Percentiles rank a stretch among this genome's conserved stretches.
Evolutionary conservation across 2,329 filamentous ascomycete species (phyloP).

Genomic region (Colletotrichum truncatum): DNA sequence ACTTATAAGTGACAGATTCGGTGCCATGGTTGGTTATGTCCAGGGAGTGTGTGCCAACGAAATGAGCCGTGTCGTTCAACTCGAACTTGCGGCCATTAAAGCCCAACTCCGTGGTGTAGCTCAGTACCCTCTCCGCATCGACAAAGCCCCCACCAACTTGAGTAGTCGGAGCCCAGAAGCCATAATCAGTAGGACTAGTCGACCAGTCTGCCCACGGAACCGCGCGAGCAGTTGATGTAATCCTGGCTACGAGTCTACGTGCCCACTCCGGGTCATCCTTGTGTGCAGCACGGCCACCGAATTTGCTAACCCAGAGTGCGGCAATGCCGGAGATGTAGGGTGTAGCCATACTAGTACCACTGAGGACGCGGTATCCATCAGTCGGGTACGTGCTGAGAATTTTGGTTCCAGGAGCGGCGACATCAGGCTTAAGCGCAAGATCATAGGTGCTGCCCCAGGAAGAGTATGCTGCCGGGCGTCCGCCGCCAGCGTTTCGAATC

Average conservation of each 20-base stretch:
- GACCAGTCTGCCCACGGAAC: constrained; percentile 8
- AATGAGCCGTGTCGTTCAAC: constrained; percentile 57
- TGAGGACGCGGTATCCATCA: background rate
- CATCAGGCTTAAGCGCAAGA: constrained; percentile 10
- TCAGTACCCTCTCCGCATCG: constrained; percentile 53
- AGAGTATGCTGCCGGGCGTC: constrained; percentile 42
- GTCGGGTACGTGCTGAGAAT: constrained; percentile 16
- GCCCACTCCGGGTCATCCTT: constrained; percentile 33
- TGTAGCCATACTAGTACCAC: constrained; percentile 8
- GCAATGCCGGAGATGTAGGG: constrained; percentile 5
- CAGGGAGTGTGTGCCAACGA: constrained; percentile 44
- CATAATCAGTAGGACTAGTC: background rate
- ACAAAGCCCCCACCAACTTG: constrained; percentile 58
- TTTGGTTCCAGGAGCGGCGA: background rate
- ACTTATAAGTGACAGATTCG: constrained; percentile 48
- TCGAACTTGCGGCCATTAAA: constrained; percentile 49
- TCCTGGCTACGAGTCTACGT: background rate
- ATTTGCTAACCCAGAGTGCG: constrained; percentile 18
- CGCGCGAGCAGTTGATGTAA: background rate
- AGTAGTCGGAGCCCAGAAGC: constrained; percentile 4
- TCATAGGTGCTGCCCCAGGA: constrained; percentile 48
- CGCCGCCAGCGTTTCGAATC: constrained; percentile 3
- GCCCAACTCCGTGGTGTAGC: constrained; percentile 46
- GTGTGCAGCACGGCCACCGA: constrained; percentile 41
- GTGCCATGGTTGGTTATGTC: constrained; percentile 54